A percentile compares a stretch with the other conserved stretches of the same genome.
These are phyloP conservation scores for Mycena indigotica DNA, from an alignment of 768 basidiomycete species.

Conservation along the genomic window DNA sequence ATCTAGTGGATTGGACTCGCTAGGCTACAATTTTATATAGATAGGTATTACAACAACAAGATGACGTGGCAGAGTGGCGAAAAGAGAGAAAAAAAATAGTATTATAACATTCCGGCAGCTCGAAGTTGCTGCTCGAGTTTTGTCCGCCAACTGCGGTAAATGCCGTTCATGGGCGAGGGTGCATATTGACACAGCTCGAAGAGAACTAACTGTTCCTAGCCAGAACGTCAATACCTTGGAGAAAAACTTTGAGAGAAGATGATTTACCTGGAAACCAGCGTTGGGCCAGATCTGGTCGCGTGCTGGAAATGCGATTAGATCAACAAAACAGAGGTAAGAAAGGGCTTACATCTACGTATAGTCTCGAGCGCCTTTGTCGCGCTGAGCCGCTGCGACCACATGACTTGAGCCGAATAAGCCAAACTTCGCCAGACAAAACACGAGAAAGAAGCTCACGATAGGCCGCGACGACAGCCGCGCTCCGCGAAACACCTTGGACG, in stretches of 20 bases:
- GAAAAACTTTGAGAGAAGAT: not conserved
- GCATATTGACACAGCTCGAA: slow-evolving; percentile 74
- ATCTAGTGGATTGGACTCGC: not conserved
- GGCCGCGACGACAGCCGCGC: slow-evolving; percentile 72
- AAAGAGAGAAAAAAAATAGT: too few species aligned
- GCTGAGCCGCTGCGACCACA: slow-evolving; percentile 61
- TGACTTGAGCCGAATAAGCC: slow-evolving; percentile 47
- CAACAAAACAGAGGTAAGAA: slow-evolving; percentile 6
- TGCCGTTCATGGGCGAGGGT: slow-evolving; percentile 59
- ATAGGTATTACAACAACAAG: not conserved
- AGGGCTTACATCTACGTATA: slow-evolving; percentile 56
- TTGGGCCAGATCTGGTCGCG: slow-evolving; percentile 80
- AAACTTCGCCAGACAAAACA: not conserved
- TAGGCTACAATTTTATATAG: not conserved
- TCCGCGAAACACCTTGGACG: slow-evolving; percentile 65
- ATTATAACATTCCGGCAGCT: slow-evolving; percentile 40
- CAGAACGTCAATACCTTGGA: not conserved
- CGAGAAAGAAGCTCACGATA: slow-evolving; percentile 61
- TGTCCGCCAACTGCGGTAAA: slow-evolving; percentile 67
- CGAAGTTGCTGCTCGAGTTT: slow-evolving; percentile 53
- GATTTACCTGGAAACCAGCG: slow-evolving; percentile 60
- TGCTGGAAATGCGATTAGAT: slow-evolving; percentile 38
- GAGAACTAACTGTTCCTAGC: slow-evolving; percentile 67
- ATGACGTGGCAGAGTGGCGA: not conserved
- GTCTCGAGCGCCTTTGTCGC: slow-evolving; percentile 60